Base-by-base conservation (phyloP, 352 stramenopile genomes). In the Pythium angustatum region DNA sequence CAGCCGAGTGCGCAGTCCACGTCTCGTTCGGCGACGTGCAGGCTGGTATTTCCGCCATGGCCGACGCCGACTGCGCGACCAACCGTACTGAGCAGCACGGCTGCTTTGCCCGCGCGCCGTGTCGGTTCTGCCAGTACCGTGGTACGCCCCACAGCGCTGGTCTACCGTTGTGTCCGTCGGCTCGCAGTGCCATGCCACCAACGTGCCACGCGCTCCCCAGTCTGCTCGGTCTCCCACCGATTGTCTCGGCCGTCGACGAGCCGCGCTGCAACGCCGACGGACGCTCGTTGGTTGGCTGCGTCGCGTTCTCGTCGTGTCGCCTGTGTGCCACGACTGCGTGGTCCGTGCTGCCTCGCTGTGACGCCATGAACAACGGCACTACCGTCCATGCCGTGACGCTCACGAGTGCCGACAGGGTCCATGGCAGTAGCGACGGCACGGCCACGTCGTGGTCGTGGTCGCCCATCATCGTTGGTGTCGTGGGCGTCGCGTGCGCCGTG, bases 61-160 rank as follows among this genome's bases (percentile, higher is more conserved):
- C 30, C 5, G 54, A 71, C 17, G 15, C 24, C 19, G 24, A 26
- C 3, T 66, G 50, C 52, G 38, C 22, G n/a, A 49, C 44, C 33
- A 52, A 17, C 27, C 50, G 43, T 2, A 48, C 17, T n/a, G 33
- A 27, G 1, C 51, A 45, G 31, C 11, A 3, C n/a, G 22, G 50
- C 2, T 71, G 71, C 48, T 75, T 73, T 30, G 56, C 57, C 4
- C 54, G 48, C 1, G 26, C 49, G 3, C 22, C 52, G 24, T 73
- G 71, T 53, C 71, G 71, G 36, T 75, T 36, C 38, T 77, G 66
- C 53, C 47, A 52, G 22, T 62, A 66, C 31, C 58, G 38, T n/a
- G 34, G 50, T 7, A 69, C 64, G 5, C 6, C 22, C 0, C 55
- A 33, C 22, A 65, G 63, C 40, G 21, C 36, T 1, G 40, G 27